phyloP scores from a whole-genome alignment of 306 rosid genomes.

The Cucurbita maxima region DNA sequence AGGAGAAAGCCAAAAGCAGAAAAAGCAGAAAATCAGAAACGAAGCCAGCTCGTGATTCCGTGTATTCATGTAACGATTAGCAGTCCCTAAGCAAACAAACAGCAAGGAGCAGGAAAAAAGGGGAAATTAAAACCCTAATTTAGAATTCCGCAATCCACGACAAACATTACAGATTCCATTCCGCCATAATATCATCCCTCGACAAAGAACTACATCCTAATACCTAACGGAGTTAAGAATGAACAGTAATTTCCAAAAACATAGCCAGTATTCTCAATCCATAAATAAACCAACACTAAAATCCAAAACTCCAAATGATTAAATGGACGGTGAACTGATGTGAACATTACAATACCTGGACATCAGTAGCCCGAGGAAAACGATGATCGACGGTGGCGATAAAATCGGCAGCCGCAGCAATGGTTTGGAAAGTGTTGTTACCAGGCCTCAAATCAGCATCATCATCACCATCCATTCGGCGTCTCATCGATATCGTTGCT shows the following conservation, averaged over 20 bases:
- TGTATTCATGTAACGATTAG: neutral
- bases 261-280: neutral
- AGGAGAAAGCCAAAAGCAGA: neutral
- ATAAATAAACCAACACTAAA: neutral
- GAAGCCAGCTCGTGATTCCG: neutral
- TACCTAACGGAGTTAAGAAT: neutral
- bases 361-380: constrained; percentile 34
- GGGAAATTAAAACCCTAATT: neutral
- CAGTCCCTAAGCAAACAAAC: neutral
- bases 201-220: neutral
- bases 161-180: neutral
- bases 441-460: constrained; percentile 16
- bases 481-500: constrained; percentile 28
- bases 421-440: constrained; percentile 54
- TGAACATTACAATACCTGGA: constrained; percentile 24
- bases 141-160: neutral
- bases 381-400: constrained; percentile 58
- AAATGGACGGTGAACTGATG: neutral
- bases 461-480: constrained; percentile 4
- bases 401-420: constrained; percentile 87
- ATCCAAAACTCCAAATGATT: neutral
- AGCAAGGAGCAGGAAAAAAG: neutral
- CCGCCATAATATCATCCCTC: neutral
- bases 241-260: neutral
- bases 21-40: neutral